Base-by-base conservation (phyloP, 164 flowering plant species). In the Vitis rupestris region DNA sequence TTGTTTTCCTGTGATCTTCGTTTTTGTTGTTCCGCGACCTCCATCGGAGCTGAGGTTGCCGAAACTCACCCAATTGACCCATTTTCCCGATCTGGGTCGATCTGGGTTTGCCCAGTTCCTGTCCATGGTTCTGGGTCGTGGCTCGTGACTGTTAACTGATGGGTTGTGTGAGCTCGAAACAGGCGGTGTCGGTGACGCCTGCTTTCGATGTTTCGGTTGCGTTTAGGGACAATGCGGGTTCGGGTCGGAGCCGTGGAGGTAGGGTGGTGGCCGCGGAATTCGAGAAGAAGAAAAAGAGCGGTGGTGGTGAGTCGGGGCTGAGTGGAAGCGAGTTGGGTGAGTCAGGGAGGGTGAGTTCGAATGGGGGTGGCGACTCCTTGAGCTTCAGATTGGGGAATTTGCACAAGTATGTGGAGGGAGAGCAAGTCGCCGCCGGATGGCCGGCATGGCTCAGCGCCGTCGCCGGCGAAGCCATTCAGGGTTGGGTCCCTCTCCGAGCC, bases 381-480 rank as follows among this genome's bases (percentile, higher is more conserved):
- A 87, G 89, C 59, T 87, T 87, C 69, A 75, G 93, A 70, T 65
- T 89, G 57, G 84, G 89, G 74, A 89, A 84, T 63, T 68, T 87
- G 82, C 75, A 76, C 9, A 89, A 79, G 78, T 84, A 84, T 67
- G 78, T 80, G 50, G 90, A 87, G 30, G 91, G 83, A 1, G 94
- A 89, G 63, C 88, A 83, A 31, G 91, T 84, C 17, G 91, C 90
- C 16, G 91, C 91, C 30, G 91, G 94, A 0, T 89, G 94, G 94
- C 94, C 94, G 13, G 86, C 90, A 9, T 89, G 94, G 94, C 87
- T 89, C 16, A 84, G 83, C 70, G 87, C 90, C 68, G 91, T 86
- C 47, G 91, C 94, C 59, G 87, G 88, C 12, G 94, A 89, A 63
- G 94, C 94, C 63, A 87, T 89, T 75, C 88, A 86, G 2, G 94